phyloP scores from a whole-genome alignment of 208 protist species.

The Trypanosomatidae sp. region DNA sequence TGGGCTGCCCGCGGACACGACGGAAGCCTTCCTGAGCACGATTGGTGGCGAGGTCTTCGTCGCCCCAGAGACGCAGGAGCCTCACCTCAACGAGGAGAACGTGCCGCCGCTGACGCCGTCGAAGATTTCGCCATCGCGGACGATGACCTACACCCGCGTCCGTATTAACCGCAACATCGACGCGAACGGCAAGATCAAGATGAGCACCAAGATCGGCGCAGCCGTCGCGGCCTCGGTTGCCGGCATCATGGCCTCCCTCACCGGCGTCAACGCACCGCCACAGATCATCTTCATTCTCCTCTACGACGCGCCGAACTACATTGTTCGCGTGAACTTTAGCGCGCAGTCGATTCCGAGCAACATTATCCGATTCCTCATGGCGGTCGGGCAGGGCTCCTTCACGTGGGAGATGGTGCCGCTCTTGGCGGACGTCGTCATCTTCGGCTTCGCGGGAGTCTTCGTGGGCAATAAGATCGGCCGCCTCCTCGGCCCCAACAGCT shows the following conservation, averaged over 20 bases:
- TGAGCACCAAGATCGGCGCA: constrained; percentile 47
- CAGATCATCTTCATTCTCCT: constrained; percentile 68
- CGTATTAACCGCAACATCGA: constrained; percentile 67
- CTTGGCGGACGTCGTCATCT: constrained; percentile 39
- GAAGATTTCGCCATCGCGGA: constrained; percentile 52
- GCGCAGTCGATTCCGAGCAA: constrained; percentile 59
- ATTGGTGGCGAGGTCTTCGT: constrained; percentile 42
- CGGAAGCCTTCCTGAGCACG: constrained; percentile 51
- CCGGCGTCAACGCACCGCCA: constrained; percentile 53
- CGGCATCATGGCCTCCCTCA: constrained; percentile 56
- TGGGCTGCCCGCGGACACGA: constrained; percentile 36
- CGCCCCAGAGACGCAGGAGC: constrained; percentile 31
- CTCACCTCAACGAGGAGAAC: constrained; percentile 44
- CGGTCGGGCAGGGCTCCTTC: constrained; percentile 30
- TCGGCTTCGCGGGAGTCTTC: constrained; percentile 48
- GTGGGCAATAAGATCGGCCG: constrained; percentile 50
- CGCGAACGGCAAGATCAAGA: constrained; percentile 54
- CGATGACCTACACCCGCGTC: constrained; percentile 62
- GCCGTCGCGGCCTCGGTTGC: constrained; percentile 45
- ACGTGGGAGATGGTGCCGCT: constrained; percentile 31
- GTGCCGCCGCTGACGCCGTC: constrained; percentile 52
- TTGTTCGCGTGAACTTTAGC: constrained; percentile 58
- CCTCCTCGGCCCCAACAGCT: constrained; percentile 52
- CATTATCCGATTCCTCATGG: constrained; percentile 49
- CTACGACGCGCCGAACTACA: constrained; percentile 59